These are phyloP conservation scores for rapeseed (Brassica napus) DNA, from an alignment of 345 rosid species.

Conservation along the genomic window Da-Ae NC_063442.1:38333001-38333500, in stretches of 20 bases:
- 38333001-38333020: constrained; percentile 90
- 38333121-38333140: constrained; percentile 41
- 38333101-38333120: constrained; percentile 33
- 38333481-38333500: constrained; percentile 83
- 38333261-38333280: constrained; percentile 59
- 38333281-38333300: constrained; percentile 54
- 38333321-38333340: constrained; percentile 85
- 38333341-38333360: constrained; percentile 63
- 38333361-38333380: constrained; percentile 52
- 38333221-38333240: constrained; percentile 41
- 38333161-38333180: constrained; percentile 34
- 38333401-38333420: constrained; percentile 22
- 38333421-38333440: constrained; percentile 48
- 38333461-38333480: constrained; percentile 77
- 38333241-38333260: constrained; percentile 70
- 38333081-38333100: constrained; percentile 48
- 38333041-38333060: constrained; percentile 85
- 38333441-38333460: constrained; percentile 63
- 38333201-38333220: constrained; percentile 33
- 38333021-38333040: constrained; percentile 86
- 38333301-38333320: constrained; percentile 65
- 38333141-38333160: constrained; percentile 38
- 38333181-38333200: constrained; percentile 37
- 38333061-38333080: constrained; percentile 65
- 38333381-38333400: constrained; percentile 44